phyloP scores from a whole-genome alignment of 441 rosid species.

The Omphalea diandra region DNA sequence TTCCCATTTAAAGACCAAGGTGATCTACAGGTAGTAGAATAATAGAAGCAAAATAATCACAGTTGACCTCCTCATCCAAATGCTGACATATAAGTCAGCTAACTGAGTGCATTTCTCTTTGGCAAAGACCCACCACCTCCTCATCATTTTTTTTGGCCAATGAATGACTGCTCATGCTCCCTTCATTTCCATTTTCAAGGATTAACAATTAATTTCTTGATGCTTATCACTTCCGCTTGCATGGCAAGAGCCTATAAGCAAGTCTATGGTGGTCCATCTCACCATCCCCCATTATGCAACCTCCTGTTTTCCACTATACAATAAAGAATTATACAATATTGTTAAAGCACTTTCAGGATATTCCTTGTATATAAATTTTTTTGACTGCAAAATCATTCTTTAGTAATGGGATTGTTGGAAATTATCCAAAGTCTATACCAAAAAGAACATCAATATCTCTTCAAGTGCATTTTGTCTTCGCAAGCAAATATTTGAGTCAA shows the following conservation, averaged over 20 bases:
- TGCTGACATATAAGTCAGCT: no score
- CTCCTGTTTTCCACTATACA: constrained; percentile 22
- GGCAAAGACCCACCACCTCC: neutral
- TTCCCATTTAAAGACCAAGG: neutral
- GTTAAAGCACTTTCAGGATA: no score
- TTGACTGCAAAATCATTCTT: constrained; percentile 9
- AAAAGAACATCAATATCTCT: neutral
- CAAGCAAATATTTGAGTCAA: constrained; percentile 36
- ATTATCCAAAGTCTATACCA: neutral
- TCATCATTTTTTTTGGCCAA: neutral
- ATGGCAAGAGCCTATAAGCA: constrained; percentile 1
- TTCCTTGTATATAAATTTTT: no score
- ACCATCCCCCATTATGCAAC: constrained; percentile 30
- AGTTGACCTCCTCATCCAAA: no score
- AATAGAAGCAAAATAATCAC: no score
- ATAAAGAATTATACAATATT: neutral
- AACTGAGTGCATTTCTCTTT: no score
- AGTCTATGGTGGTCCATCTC: constrained; percentile 23
- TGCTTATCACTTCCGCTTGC: neutral
- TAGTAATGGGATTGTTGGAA: neutral
- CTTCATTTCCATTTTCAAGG: neutral
- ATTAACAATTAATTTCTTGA: no score
- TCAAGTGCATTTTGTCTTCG: constrained; percentile 30
- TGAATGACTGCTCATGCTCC: neutral
- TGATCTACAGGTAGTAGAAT: no score